A percentile compares a stretch with the other conserved stretches of the same genome.
Conservation (phyloP, 176 grass and related monocot genomes). For the Stipa capillata region DNA sequence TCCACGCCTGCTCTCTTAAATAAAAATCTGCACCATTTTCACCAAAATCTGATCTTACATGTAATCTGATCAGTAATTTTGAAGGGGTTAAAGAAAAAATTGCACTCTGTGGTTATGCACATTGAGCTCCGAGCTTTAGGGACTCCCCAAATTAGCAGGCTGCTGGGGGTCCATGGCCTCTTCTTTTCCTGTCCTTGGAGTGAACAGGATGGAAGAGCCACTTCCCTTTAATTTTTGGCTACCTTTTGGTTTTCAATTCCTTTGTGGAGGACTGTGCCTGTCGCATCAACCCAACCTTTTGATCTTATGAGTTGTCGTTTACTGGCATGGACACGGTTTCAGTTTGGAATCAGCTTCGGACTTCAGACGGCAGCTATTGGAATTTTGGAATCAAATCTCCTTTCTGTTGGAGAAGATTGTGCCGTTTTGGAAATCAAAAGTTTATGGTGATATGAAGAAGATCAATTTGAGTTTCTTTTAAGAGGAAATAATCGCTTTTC, state of each 20-base stretch:
- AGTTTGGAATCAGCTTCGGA: constrained; percentile 19
- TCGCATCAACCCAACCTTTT: constrained; percentile 22
- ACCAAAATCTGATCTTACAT: not conserved
- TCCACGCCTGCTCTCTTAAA: not conserved
- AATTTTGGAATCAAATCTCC: not conserved
- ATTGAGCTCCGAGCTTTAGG: constrained; percentile 23
- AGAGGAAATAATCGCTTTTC: not conserved
- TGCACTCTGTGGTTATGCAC: not conserved
- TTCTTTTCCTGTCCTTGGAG: constrained; percentile 20
- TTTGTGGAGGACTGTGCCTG: constrained; percentile 18
- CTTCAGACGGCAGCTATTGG: not conserved
- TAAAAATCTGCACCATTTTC: not conserved
- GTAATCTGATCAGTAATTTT: no score
- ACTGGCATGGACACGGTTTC: constrained; percentile 11
- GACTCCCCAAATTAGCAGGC: constrained; percentile 15
- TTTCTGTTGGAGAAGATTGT: not conserved
- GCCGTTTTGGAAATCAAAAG: not conserved
- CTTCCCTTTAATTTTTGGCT: constrained; percentile 9
- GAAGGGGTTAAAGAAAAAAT: not conserved
- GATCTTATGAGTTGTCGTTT: constrained; percentile 23
- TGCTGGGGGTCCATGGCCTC: constrained; percentile 11
- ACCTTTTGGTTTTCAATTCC: constrained; percentile 3
- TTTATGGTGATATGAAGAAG: not conserved
- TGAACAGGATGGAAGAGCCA: constrained; percentile 11
- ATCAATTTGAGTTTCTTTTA: not conserved